Evolutionary conservation across 257 asterid species (phyloP), one percentile per base, ranked within the genome.

Genomic region (Marsdenia floribunda): DNA sequence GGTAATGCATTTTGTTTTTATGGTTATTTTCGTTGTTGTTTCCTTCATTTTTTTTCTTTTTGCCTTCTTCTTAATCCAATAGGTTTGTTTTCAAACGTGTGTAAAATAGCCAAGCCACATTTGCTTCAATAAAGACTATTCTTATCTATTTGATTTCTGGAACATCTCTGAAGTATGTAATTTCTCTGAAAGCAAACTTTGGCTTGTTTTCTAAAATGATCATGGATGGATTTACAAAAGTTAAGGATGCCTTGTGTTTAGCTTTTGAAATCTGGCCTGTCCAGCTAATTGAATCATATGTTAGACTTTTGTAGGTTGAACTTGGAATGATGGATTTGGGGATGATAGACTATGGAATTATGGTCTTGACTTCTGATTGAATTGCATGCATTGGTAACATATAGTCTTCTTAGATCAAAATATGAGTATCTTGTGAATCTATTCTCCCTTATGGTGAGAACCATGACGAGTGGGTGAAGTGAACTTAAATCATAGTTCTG

Each of bases 1-100:
- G 91, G 98, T 90, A 88, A 21, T 58, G 38, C 77, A 71, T n/a
- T 53, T 7, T 7, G 49, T 44, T 44, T 6, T 44, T 0, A 11
- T 44, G 49, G 12, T 7, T 10, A 11, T 44, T 44, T 10, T 44
- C 5, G 9, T 42, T 44, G 49, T 44, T 65, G 33, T 66, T 22
- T 24, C 29, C 33, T 55, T 75, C 79, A 29, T 29, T 73, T 72
- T 54, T 72, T 60, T 8, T 11, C 10, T 73, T 50, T 74, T 66
- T 13, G 5, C 14, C 22, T 19, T 33, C 21, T 54, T 53, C 4
- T 40, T 49, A 49, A 49, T 49, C 49, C 52, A 4, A 11, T n/a
- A 13, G 22, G 22, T 33, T 33, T 35, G 22, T 63, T 61, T 35
- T 33, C 46, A 18, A 63, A 63, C n/a, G 40, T 19, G 49, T 64